These are phyloP conservation scores for Brettanomyces anomalus DNA, from an alignment of 805 yeast species.

Conservation along the genomic window DNA sequence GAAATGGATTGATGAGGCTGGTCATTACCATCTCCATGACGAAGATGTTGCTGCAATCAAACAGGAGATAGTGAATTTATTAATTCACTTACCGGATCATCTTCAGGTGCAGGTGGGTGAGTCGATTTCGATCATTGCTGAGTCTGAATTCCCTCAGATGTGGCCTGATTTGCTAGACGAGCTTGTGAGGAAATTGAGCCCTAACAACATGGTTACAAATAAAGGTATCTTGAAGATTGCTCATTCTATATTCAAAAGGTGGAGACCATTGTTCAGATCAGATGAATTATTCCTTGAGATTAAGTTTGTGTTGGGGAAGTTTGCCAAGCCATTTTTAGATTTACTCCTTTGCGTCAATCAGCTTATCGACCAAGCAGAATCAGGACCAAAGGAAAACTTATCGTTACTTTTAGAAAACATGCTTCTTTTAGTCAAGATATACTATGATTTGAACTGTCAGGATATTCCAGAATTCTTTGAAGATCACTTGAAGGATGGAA, in stretches of 20 bases:
- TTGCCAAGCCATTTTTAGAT: conserved; percentile 69
- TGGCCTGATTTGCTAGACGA: conserved; percentile 79
- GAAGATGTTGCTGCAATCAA: conserved; percentile 65
- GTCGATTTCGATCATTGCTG: conserved; percentile 86
- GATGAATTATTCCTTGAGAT: conserved; percentile 87
- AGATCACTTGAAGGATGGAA: conserved; percentile 69
- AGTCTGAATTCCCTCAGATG: conserved; percentile 85
- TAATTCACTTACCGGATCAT: conserved; percentile 73
- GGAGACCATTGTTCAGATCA: conserved; percentile 92
- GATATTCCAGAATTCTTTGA: conserved; percentile 98
- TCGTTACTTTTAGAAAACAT: conserved; percentile 58
- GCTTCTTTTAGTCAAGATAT: conserved; percentile 66
- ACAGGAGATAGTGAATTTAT: conserved; percentile 68
- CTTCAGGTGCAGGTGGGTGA: conserved; percentile 94
- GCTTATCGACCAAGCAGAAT: conserved; percentile 40
- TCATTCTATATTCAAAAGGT: conserved; percentile 90
- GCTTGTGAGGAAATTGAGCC: conserved; percentile 55
- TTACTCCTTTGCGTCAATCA: conserved; percentile 60
- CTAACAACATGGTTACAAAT: conserved; percentile 61
- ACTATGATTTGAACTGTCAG: conserved; percentile 92
- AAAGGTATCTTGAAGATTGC: conserved; percentile 87
- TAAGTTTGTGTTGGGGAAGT: conserved; percentile 74
- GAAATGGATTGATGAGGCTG: conserved; percentile 87
- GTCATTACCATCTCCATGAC: conserved; percentile 53
- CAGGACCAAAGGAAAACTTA: conserved; percentile 38